Percentiles rank a stretch among this genome's conserved stretches.
Conservation (phyloP, 768 basidiomycete genomes). For the Rhodocollybia butyracea region DNA sequence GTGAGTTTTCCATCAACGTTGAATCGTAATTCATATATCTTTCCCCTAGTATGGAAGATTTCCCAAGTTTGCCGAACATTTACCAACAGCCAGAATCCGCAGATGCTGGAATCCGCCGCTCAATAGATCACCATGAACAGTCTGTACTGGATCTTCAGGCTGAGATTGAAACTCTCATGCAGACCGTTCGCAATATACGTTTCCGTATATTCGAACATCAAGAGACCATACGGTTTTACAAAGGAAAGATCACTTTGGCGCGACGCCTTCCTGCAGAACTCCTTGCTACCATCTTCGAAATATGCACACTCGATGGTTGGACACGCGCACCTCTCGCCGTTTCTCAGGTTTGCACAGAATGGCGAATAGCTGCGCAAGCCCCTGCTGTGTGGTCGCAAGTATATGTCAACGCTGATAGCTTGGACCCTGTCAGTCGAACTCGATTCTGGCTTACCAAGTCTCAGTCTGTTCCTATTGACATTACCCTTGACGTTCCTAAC, state of each 20-base stretch:
- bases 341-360: constrained; percentile 58
- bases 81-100: background rate
- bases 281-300: constrained; percentile 50
- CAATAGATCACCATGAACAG: constrained; percentile 31
- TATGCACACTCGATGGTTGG: constrained; percentile 48
- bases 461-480: constrained; percentile 36
- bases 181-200: constrained; percentile 38
- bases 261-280: constrained; percentile 54
- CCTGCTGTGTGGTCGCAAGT: constrained; percentile 60
- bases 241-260: constrained; percentile 51
- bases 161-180: constrained; percentile 39
- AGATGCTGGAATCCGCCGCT: background rate
- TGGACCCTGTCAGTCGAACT: constrained; percentile 38
- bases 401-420: constrained; percentile 45
- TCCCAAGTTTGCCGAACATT: background rate
- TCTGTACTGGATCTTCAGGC: constrained; percentile 38
- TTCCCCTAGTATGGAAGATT: background rate
- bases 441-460: constrained; percentile 51
- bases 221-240: constrained; percentile 39
- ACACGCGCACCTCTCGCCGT: constrained; percentile 50
- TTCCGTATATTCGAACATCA: constrained; percentile 39
- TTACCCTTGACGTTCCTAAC: constrained; percentile 38
- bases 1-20: background rate
- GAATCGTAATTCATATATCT: background rate
- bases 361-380: constrained; percentile 47